These are phyloP conservation scores for Porcisia hertigi DNA, from an alignment of 208 protist genomes.

Conservation along the genomic window DNA sequence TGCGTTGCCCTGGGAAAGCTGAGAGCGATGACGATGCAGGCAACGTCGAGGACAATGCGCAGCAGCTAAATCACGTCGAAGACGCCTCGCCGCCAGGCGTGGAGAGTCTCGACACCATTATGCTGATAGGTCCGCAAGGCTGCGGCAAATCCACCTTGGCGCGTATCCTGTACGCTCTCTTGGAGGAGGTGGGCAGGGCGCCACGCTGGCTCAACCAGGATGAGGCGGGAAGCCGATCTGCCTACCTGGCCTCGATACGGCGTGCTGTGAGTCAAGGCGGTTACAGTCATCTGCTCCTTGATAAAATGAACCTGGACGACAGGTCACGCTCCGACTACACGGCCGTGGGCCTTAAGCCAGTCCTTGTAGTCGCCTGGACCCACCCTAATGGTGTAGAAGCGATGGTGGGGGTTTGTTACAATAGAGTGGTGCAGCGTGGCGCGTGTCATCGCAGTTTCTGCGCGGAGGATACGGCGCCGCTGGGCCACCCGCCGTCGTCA, in stretches of 20 bases:
- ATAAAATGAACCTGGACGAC: conserved; percentile 85
- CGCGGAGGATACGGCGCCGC: conserved; percentile 5
- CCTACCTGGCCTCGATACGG: conserved; percentile 58
- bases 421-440: conserved; percentile 59
- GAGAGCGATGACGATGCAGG: not conserved
- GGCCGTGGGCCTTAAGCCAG: conserved; percentile 30
- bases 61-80: not conserved
- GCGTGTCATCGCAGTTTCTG: conserved; percentile 62
- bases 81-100: not conserved
- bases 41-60: not conserved
- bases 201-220: conserved; percentile 89
- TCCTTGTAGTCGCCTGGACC: conserved; percentile 49
- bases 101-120: conserved; percentile 41
- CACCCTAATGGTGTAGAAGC: conserved; percentile 44
- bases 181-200: conserved; percentile 50
- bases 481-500: not conserved
- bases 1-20: not conserved
- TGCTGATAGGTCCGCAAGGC: conserved; percentile 80
- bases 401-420: conserved; percentile 57
- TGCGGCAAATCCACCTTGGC: conserved; percentile 86
- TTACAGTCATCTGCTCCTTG: conserved; percentile 76
- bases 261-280: conserved; percentile 32
- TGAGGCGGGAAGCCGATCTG: conserved; percentile 51
- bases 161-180: conserved; percentile 53
- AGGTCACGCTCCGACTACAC: conserved; percentile 45